A percentile compares a stretch with the other conserved stretches of the same genome.
Conservation (phyloP, 106 monocot genomes). For the Dendrobium chrysotoxum region DNA sequence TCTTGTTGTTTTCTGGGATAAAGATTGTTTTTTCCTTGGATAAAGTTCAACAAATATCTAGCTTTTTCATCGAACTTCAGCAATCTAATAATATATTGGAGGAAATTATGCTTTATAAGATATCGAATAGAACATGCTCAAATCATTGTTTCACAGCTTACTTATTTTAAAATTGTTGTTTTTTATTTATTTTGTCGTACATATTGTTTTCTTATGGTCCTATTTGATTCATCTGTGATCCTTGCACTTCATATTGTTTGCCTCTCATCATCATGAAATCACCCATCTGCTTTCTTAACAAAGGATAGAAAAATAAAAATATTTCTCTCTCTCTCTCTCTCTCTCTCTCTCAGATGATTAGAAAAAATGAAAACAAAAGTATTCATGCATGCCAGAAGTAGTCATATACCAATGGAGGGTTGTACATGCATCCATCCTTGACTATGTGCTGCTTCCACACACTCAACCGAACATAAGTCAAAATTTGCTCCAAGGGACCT, state of each 20-base stretch:
- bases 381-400: too few relatives aligned
- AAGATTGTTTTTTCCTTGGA: not conserved
- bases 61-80: not conserved
- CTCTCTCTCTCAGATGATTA: too few relatives aligned
- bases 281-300: too few relatives aligned
- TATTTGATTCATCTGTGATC: not conserved
- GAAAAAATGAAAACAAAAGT: too few relatives aligned
- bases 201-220: not conserved
- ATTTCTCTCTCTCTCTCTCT: too few relatives aligned
- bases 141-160: not conserved
- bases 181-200: not conserved
- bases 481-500: too few relatives aligned
- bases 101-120: not conserved
- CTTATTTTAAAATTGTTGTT: not conserved
- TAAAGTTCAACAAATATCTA: not conserved
- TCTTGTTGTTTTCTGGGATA: not conserved
- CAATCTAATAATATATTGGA: not conserved
- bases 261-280: not conserved
- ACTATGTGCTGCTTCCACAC: too few relatives aligned
- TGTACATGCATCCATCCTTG: too few relatives aligned
- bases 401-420: too few relatives aligned
- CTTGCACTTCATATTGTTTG: not conserved
- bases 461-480: too few relatives aligned
- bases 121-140: not conserved
- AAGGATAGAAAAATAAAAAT: too few relatives aligned